These are phyloP conservation scores for Chondrus crispus DNA, from an alignment of 23 red algal genomes.

Conservation along the genomic window DNA sequence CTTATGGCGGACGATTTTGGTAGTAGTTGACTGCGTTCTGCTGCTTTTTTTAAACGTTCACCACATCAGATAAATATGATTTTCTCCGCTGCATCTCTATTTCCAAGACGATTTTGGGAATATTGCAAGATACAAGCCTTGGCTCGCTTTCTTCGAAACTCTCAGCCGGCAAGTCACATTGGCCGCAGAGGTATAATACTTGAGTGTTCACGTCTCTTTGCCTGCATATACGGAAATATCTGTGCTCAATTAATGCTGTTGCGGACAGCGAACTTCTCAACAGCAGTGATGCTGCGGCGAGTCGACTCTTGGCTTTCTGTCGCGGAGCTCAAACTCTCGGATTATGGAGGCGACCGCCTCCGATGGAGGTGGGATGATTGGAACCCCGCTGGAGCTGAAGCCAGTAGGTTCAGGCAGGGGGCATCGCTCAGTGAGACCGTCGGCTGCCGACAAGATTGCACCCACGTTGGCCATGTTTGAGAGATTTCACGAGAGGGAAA, in stretches of 20 bases:
- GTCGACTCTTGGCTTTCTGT: background rate
- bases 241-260: background rate
- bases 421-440: background rate
- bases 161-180: background rate
- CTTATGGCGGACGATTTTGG: background rate
- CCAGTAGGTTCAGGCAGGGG: background rate
- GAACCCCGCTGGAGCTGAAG: background rate
- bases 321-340: background rate
- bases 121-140: background rate
- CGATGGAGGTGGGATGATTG: background rate
- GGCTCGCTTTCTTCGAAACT: background rate
- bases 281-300: background rate
- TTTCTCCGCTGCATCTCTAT: background rate
- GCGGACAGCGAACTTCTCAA: background rate
- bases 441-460: background rate
- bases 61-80: background rate
- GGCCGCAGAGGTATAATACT: background rate
- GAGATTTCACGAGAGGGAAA: background rate
- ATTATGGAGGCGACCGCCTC: background rate
- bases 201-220: background rate
- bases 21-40: background rate
- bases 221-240: background rate
- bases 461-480: background rate
- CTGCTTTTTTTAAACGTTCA: background rate
- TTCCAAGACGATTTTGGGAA: background rate